Base-by-base conservation (phyloP, 2,329 filamentous ascomycete species). In the Colletotrichum costaricense region DNA sequence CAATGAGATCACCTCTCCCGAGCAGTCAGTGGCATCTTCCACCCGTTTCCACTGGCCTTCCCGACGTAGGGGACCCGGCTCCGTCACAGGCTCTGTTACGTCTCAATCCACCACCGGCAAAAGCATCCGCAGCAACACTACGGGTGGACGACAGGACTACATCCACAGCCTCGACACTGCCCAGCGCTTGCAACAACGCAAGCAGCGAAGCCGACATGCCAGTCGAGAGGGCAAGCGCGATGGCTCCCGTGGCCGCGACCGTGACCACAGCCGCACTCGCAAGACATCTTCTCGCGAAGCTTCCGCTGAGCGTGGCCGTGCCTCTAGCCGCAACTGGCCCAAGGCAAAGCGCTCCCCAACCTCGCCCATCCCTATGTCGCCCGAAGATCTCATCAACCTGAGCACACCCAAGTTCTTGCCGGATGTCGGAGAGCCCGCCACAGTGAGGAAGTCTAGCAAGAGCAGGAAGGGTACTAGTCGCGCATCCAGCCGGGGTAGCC, bases 331-430 rank as follows among this genome's bases (percentile, higher is more conserved):
- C 26, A 93, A 92, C 75, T 95, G 87, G 70, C 84, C 93, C 75
- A 93, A 91, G 79, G 90, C 93, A 22, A 97, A 98, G 83, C 89
- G 94, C 26, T 98, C 96, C 1, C 96, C 96, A 1, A 97, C 95
- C 2, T 98, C 96, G 0, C 96, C 96, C 0, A 89, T 98, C 2
- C 95, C 95, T 3, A 98, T 98, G 95, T 97, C 95, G 3, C 95
- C 95, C 0, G 94, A 98, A 77, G 95, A 98, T 78, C 81, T 94
- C 73, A 90, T 91, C 78, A 92, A 89, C 76, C 82, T 93, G 63
- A 89, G 88, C 75, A 89, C 85, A 1, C 85, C 87, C 1, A 83
- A 79, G 33, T 78, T 82, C 54, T 74, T 57, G 75, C 67, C 56
- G 30, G 68, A 66, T 11, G 75, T 76, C 2, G 80, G 77, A 22